Conservation (phyloP, 1,284 basidiomycete genomes). For the Cryptococcus sp. region DNA sequence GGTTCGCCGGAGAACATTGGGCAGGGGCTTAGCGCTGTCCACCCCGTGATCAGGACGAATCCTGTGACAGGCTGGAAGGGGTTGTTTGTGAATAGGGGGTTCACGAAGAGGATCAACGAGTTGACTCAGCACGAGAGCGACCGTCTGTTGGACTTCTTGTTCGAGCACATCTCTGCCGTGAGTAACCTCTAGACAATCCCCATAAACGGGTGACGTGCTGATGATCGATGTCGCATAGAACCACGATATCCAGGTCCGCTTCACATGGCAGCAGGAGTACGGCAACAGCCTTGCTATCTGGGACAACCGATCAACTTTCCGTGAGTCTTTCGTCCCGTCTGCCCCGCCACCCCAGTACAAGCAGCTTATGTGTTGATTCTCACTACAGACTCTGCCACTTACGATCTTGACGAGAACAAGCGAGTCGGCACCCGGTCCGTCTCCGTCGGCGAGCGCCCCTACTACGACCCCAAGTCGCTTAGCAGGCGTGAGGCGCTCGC, state of each 20-base stretch:
- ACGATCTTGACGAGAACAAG: constrained; percentile 53
- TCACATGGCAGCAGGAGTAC: constrained; percentile 47
- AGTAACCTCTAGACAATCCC: constrained; percentile 36
- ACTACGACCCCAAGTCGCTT: constrained; percentile 47
- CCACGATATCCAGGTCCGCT: constrained; percentile 63
- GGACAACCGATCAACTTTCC: constrained; percentile 47
- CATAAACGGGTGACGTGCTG: background rate
- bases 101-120: constrained; percentile 63
- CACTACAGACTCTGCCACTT: constrained; percentile 43
- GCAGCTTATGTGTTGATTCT: background rate
- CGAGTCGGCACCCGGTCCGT: constrained; percentile 62
- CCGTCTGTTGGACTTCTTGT: constrained; percentile 37
- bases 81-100: constrained; percentile 63
- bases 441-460: constrained; percentile 63
- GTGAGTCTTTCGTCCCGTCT: constrained; percentile 7
- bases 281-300: constrained; percentile 46
- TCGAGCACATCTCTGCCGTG: constrained; percentile 55
- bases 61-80: constrained; percentile 76
- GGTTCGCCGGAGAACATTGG: constrained; percentile 63
- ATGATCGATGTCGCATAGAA: constrained; percentile 43
- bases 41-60: constrained; percentile 52
- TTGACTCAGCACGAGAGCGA: constrained; percentile 59
- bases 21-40: constrained; percentile 59
- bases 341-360: no score
- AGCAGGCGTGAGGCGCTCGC: background rate